phyloP scores from a whole-genome alignment of 2,329 filamentous ascomycete genomes.

The Rhinocladiella mackenziei region DNA sequence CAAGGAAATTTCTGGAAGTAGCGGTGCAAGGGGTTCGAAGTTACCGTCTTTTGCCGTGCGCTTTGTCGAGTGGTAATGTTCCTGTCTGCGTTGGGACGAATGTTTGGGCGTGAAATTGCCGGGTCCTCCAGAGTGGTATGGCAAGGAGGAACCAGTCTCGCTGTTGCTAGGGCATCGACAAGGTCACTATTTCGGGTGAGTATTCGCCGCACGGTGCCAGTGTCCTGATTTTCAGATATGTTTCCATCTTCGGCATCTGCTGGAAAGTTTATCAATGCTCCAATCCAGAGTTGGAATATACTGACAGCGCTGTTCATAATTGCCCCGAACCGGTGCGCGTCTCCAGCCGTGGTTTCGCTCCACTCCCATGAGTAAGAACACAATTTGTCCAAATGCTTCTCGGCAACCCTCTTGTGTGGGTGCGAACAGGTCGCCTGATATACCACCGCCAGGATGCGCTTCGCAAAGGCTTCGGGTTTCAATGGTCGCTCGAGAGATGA shows the following conservation, averaged over 20 bases:
- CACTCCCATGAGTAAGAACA: not conserved
- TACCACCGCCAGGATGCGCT: not conserved
- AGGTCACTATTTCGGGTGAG: too few relatives aligned
- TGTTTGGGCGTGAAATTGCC: too few relatives aligned
- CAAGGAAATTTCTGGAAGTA: constrained; percentile 1
- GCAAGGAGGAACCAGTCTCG: too few relatives aligned
- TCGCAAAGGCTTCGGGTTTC: not conserved
- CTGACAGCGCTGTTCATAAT: not conserved
- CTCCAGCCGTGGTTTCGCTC: not conserved
- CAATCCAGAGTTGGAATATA: not conserved
- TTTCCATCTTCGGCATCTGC: not conserved
- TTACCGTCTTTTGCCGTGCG: not conserved
- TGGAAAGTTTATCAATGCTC: not conserved
- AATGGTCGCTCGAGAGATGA: not conserved
- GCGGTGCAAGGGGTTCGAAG: constrained; percentile 1
- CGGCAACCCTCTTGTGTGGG: not conserved
- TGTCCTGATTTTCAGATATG: not conserved
- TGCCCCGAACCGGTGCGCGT: not conserved
- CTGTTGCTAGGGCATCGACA: too few relatives aligned
- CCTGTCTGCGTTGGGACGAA: not conserved
- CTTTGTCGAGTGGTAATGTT: not conserved
- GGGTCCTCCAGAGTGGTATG: too few relatives aligned
- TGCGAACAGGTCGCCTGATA: not conserved
- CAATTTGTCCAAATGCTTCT: not conserved
- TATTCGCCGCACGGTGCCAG: not conserved